Conservation (phyloP, 345 rosid species). For the Anastatica hierochuntica region DNA sequence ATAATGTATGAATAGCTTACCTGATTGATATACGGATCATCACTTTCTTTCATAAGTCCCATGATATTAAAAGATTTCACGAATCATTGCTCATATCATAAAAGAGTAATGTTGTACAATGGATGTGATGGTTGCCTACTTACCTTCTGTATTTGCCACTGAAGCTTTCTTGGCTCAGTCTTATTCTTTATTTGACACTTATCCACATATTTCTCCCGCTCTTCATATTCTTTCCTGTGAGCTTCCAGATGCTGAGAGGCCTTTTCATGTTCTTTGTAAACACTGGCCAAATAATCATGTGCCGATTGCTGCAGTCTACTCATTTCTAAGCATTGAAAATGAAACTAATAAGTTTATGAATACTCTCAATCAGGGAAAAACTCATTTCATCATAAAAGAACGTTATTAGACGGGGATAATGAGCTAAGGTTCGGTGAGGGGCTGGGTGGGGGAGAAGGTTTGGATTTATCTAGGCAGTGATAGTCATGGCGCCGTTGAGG, state of each 20-base stretch:
- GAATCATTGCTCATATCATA: not conserved
- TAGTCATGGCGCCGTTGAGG: too few relatives aligned
- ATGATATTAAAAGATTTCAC: conserved; percentile 17
- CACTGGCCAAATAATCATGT: conserved; percentile 33
- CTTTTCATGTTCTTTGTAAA: conserved; percentile 41
- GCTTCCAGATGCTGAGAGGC: conserved; percentile 26
- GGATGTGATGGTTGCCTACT: conserved; percentile 2
- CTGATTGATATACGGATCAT: too few relatives aligned
- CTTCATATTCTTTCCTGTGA: conserved; percentile 31
- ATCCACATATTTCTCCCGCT: conserved; percentile 39
- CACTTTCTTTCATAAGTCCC: too few relatives aligned
- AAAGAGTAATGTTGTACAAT: not conserved
- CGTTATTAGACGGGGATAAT: too few relatives aligned
- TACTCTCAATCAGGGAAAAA: not conserved
- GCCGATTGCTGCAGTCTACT: conserved; percentile 36
- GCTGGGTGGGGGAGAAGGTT: too few relatives aligned
- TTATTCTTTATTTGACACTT: conserved; percentile 40
- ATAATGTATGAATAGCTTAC: too few relatives aligned
- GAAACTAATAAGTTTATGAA: not conserved
- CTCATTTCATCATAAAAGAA: not conserved
- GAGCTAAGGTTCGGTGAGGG: too few relatives aligned
- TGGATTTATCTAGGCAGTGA: too few relatives aligned
- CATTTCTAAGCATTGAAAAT: conserved; percentile 24
- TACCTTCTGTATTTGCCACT: conserved; percentile 45
- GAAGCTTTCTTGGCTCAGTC: conserved; percentile 40